Conservation (phyloP, 192 early-diverging fungal species). For the Linnemannia hyalina region DNA sequence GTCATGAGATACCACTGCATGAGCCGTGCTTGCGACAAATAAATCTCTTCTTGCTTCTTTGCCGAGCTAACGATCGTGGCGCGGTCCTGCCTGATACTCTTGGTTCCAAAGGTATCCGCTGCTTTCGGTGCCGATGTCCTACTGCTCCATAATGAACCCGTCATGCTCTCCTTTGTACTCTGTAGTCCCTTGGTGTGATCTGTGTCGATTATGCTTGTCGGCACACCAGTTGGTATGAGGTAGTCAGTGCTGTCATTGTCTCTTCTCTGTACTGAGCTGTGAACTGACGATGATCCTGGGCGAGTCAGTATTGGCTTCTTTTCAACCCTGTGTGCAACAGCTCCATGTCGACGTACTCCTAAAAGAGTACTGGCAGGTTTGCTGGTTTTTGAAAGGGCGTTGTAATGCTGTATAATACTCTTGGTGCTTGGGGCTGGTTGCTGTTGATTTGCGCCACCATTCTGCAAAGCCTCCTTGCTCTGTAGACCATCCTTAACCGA, state of each 20-base stretch:
- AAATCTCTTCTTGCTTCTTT: constrained; percentile 42
- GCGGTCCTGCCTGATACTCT: constrained; percentile 22
- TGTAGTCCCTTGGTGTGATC: not conserved
- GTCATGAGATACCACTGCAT: constrained; percentile 37
- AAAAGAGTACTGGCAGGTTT: not conserved
- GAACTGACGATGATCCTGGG: not conserved
- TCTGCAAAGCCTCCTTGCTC: not conserved
- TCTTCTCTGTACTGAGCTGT: not conserved
- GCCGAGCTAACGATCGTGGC: not conserved
- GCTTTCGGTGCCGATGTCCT: constrained; percentile 12
- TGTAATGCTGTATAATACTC: constrained; percentile 8
- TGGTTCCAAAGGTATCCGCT: not conserved
- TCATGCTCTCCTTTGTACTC: constrained; percentile 11
- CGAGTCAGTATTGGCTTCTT: not conserved
- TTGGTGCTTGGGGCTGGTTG: not conserved
- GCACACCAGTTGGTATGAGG: not conserved
- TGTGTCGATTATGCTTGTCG: not conserved
- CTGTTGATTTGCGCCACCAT: not conserved
- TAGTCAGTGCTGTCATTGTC: not conserved
- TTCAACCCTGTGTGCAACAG: not conserved
- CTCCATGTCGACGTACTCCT: not conserved
- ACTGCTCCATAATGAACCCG: constrained; percentile 15
- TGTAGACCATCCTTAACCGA: not conserved
- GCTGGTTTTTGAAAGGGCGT: constrained; percentile 4
- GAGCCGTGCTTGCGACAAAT: constrained; percentile 42